These are phyloP conservation scores for Trypanosoma mega DNA, from an alignment of 208 protist species.

Conservation along the genomic window DNA sequence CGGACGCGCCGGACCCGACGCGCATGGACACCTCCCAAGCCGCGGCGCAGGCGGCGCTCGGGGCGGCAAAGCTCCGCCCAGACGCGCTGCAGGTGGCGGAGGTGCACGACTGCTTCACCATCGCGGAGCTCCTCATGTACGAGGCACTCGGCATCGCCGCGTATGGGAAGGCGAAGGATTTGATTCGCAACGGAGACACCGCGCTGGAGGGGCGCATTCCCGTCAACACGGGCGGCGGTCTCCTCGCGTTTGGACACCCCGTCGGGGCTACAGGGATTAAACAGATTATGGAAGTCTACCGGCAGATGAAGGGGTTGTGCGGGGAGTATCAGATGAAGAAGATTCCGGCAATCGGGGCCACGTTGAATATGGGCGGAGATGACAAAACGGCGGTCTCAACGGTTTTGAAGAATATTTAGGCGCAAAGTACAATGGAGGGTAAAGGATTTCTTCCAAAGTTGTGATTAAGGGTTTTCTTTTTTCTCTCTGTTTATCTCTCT, in stretches of 20 bases:
- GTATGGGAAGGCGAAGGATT: slow-evolving; percentile 76
- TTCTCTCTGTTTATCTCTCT: background rate
- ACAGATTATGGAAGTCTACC: slow-evolving; percentile 91
- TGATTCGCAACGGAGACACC: slow-evolving; percentile 78
- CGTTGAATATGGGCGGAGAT: slow-evolving; percentile 92
- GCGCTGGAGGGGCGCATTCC: slow-evolving; percentile 75
- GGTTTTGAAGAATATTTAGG: slow-evolving; percentile 86
- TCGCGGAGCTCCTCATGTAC: slow-evolving; percentile 92
- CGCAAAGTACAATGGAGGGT: slow-evolving; percentile 1
- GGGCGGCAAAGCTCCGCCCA: slow-evolving; percentile 55
- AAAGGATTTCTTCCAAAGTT: too few relatives aligned
- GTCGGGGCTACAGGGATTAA: slow-evolving; percentile 91
- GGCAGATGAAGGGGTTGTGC: slow-evolving; percentile 92
- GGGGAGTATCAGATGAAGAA: slow-evolving; percentile 90
- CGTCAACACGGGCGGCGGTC: slow-evolving; percentile 91
- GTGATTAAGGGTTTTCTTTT: too few relatives aligned
- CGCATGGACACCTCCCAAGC: slow-evolving; percentile 69
- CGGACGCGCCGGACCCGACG: slow-evolving; percentile 63
- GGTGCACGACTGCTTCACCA: slow-evolving; percentile 94
- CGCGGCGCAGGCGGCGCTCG: slow-evolving; percentile 76
- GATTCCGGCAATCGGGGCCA: slow-evolving; percentile 72
- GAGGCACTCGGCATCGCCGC: slow-evolving; percentile 90
- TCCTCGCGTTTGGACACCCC: slow-evolving; percentile 91
- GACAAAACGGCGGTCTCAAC: slow-evolving; percentile 91
- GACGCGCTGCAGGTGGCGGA: slow-evolving; percentile 76